Evolutionary conservation across 1,284 basidiomycete genomes (phyloP).

Genomic region (Pseudozyma pruni): DNA sequence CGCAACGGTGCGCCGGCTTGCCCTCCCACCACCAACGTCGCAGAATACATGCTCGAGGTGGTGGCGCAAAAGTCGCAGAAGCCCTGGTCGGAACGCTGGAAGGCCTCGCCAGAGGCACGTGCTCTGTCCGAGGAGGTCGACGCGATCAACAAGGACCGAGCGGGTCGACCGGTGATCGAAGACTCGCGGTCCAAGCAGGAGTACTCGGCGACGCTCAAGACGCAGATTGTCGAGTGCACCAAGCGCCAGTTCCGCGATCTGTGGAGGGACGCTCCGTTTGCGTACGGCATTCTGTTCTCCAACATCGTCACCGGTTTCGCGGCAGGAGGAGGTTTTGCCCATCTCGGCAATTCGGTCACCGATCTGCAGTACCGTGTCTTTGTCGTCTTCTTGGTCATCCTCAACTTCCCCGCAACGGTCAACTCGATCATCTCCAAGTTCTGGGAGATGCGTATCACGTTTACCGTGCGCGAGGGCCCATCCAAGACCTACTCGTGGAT

Average conservation of each 20-base stretch:
- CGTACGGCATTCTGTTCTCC: constrained; percentile 77
- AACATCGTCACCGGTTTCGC: constrained; percentile 67
- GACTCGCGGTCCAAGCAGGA: constrained; percentile 69
- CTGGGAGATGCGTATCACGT: constrained; percentile 56
- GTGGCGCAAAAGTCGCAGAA: constrained; percentile 34
- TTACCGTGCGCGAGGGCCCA: constrained; percentile 49
- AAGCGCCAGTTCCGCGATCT: constrained; percentile 73
- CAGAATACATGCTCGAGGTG: constrained; percentile 68
- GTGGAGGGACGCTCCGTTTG: constrained; percentile 78
- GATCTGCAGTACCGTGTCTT: constrained; percentile 47
- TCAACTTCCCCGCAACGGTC: constrained; percentile 56
- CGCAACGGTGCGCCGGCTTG: constrained; percentile 52
- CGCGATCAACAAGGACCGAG: constrained; percentile 67
- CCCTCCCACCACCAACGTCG: constrained; percentile 50
- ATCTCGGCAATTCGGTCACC: constrained; percentile 31
- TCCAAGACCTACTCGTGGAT: constrained; percentile 59
- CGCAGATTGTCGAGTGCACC: constrained; percentile 73
- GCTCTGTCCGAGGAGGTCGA: constrained; percentile 70
- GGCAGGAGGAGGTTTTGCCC: constrained; percentile 48
- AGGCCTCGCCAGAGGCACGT: constrained; percentile 69
- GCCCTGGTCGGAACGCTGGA: constrained; percentile 53
- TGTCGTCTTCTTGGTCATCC: constrained; percentile 46
- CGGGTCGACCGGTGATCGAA: constrained; percentile 29
- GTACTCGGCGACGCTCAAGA: constrained; percentile 72
- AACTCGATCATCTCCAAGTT: constrained; percentile 57